Evolutionary conservation across 1,139 yeast genomes (phyloP).

Genomic region (Lodderomyces oxycetoniae): DNA sequence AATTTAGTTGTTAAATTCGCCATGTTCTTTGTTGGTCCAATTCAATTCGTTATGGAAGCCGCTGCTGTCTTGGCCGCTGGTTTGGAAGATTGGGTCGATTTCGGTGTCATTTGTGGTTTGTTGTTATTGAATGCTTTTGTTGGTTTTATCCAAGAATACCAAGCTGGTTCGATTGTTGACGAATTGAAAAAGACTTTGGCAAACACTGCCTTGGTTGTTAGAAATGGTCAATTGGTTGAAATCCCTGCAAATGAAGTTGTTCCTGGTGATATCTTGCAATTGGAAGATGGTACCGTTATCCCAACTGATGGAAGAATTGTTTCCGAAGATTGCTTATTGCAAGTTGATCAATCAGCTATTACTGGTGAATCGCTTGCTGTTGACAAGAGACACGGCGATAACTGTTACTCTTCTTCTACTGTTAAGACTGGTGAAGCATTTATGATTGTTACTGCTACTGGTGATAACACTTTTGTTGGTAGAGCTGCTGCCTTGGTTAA

Average conservation of each 20-base stretch:
- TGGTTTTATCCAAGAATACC: conserved; percentile 97
- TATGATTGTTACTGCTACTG: conserved; percentile 94
- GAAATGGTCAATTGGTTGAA: conserved; percentile 77
- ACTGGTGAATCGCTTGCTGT: conserved; percentile 98
- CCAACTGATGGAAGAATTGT: conserved; percentile 96
- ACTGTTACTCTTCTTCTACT: conserved; percentile 88
- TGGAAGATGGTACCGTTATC: conserved; percentile 92
- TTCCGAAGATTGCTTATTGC: conserved; percentile 82
- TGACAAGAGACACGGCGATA: conserved; percentile 87
- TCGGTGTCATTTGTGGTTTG: conserved; percentile 94
- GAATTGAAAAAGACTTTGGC: conserved; percentile 92
- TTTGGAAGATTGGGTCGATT: conserved; percentile 98
- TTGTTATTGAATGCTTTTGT: conserved; percentile 85
- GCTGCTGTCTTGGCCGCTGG: conserved; percentile 98
- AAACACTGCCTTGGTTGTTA: conserved; percentile 78
- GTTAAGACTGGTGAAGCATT: conserved; percentile 96
- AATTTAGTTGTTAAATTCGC: conserved; percentile 77
- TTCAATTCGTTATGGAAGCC: conserved; percentile 98
- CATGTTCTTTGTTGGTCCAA: conserved; percentile 95
- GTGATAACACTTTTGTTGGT: conserved; percentile 90
- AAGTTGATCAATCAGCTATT: conserved; percentile 95
- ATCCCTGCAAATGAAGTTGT: conserved; percentile 78
- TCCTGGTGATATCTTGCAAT: conserved; percentile 88
- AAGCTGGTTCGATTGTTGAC: conserved; percentile 95
- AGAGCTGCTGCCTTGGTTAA: conserved; percentile 96